A percentile compares a stretch with the other conserved stretches of the same genome.
phyloP scores from a whole-genome alignment of 2,329 filamentous ascomycete species.

The Xylaria sp. region DNA sequence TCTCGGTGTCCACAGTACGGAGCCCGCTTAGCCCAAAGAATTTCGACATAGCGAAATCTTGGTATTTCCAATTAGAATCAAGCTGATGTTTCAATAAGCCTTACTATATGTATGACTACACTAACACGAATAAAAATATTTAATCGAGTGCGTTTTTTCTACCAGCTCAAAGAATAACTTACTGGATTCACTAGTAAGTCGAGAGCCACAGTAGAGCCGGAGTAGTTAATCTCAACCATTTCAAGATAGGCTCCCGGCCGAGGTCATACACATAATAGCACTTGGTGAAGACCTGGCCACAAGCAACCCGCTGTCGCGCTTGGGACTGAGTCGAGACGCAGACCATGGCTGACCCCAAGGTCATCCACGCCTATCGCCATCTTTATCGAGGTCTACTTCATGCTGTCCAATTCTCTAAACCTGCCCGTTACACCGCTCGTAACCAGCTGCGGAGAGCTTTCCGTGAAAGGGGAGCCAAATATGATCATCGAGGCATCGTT shows the following conservation, averaged over 20 bases:
- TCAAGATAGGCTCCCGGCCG: not conserved
- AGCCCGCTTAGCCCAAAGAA: not conserved
- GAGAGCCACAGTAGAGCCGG: not conserved
- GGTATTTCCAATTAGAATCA: not conserved
- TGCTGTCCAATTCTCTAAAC: conserved; percentile 77
- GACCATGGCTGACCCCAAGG: conserved; percentile 53
- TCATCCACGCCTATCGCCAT: conserved; percentile 75
- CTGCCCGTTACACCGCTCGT: conserved; percentile 71
- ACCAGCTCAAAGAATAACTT: not conserved
- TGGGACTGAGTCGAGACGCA: not conserved
- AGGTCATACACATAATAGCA: not conserved
- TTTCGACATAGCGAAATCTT: conserved; percentile 2
- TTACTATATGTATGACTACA: not conserved
- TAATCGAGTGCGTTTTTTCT: not conserved
- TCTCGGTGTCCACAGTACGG: not conserved
- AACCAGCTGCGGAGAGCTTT: conserved; percentile 71
- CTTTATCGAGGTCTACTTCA: conserved; percentile 75
- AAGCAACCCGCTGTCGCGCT: not conserved
- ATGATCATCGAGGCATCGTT: conserved; percentile 64
- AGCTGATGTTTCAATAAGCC: not conserved
- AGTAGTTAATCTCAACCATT: not conserved
- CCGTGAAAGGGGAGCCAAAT: conserved; percentile 58
- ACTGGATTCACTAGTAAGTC: not conserved
- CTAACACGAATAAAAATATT: not conserved
- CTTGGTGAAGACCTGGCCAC: conserved; percentile 1